A percentile compares a stretch with the other conserved stretches of the same genome.
These are phyloP conservation scores for thale cress (Arabidopsis thaliana) DNA, from an alignment of 345 rosid genomes.

Conservation along the genomic window TAIR10.1 NC_003076.8:16867501-16868000, in stretches of 20 bases:
- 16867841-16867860: conserved; percentile 77
- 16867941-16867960: neutral
- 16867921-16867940: conserved; percentile 56
- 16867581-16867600: too few relatives aligned
- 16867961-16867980: neutral
- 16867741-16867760: neutral
- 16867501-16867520: too few relatives aligned
- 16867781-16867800: neutral
- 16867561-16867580: too few relatives aligned
- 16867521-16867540: too few relatives aligned
- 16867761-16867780: neutral
- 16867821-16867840: conserved; percentile 68
- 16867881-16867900: conserved; percentile 80
- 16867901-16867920: conserved; percentile 74
- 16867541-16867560: too few relatives aligned
- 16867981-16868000: neutral
- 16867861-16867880: conserved; percentile 76
- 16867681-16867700: neutral
- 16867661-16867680: neutral
- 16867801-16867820: conserved; percentile 83
- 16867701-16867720: neutral
- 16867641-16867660: neutral
- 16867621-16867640: too few relatives aligned
- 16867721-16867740: neutral
- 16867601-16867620: too few relatives aligned